Percentiles rank a stretch among this genome's conserved stretches.
Conservation (phyloP, 345 rosid genomes). For the Pseudoturritis turrita region DNA sequence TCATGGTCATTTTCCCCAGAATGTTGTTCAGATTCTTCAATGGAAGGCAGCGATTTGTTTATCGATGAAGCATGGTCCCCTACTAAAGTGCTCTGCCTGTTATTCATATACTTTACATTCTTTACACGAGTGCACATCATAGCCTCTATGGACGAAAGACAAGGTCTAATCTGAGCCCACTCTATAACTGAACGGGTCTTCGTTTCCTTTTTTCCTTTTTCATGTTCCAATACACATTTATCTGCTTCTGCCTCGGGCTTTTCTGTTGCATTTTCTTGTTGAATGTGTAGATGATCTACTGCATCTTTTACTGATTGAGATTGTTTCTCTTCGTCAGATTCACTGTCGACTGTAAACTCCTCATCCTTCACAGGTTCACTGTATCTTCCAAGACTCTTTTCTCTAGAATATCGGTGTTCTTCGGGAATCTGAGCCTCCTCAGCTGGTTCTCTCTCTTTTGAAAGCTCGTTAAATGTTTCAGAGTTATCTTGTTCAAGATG, state of each 20-base stretch:
- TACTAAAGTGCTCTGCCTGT: conserved; percentile 14
- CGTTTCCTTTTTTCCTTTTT: conserved; percentile 27
- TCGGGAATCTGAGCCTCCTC: conserved; percentile 29
- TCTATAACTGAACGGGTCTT: conserved; percentile 36
- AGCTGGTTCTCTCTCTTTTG: conserved; percentile 27
- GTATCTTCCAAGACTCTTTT: conserved; percentile 13
- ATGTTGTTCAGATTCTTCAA: conserved; percentile 38
- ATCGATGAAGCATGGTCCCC: conserved; percentile 38
- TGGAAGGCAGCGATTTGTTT: conserved; percentile 30
- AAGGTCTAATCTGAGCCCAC: conserved; percentile 66
- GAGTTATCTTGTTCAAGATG: conserved; percentile 19
- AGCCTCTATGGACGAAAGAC: conserved; percentile 57
- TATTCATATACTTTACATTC: conserved; percentile 36
- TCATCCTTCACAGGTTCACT: conserved; percentile 30
- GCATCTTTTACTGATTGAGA: conserved; percentile 26
- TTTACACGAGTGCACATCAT: conserved; percentile 71
- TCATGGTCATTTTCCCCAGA: conserved; percentile 33
- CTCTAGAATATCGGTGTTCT: conserved; percentile 25
- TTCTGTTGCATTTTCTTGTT: conserved; percentile 34
- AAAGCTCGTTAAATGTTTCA: conserved; percentile 28
- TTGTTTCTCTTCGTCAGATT: conserved; percentile 33
- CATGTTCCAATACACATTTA: conserved; percentile 34
- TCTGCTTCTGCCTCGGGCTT: conserved; percentile 31
- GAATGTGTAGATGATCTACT: conserved; percentile 31
- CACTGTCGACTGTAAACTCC: conserved; percentile 27